Base-by-base conservation (phyloP, 768 basidiomycete species). In the Suillus subalutaceus region DNA sequence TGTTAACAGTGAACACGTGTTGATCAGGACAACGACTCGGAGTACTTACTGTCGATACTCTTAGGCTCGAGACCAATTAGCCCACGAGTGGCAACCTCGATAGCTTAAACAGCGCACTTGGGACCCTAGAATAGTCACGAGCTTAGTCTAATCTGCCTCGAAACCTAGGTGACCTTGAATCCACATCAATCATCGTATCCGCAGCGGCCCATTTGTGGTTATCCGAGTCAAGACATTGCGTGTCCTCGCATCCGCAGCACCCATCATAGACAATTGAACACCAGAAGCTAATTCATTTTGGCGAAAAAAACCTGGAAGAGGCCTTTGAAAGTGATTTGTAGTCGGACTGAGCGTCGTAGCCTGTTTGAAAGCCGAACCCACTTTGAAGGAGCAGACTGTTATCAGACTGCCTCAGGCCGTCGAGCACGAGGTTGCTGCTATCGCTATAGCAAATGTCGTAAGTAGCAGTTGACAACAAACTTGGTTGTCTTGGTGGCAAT, bases 401-500 rank as follows among this genome's bases (percentile, higher is more conserved):
- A 44, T 40, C 38, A 40, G 38, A 40, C 38, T 40, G 38, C 8
- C 8, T 38, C 26, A 38, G 2, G 37, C 9, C 2, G 37, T 2
- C 10, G 44, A 46, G 20, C 44, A 46, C 44, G 46, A 46, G 20
- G 20, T 46, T 10, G 46, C 46, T n/a, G 32, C 18, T 37, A 59
- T 59, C 38, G 58, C 38, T 40, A 59, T 59, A 41, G 58, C 23
- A 12, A 58, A 59, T 59, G 18, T 18, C 26, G 26, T 59, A 59
- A 59, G 59, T 60, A 43, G 26, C 26, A 26, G 59, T 43, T 60
- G 59, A 43, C 59, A 43, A 60, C 59, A 18, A 40, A 59, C 23
- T 37, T 60, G 16, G 59, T 60, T 60, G 59, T 43, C 59, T 60
- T 60, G 59, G 59, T 30, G 59, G n/a, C 58, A 59, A 59, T 59